phyloP scores from a whole-genome alignment of 805 yeast species.

The Blastobotrys mokoenaii region DNA sequence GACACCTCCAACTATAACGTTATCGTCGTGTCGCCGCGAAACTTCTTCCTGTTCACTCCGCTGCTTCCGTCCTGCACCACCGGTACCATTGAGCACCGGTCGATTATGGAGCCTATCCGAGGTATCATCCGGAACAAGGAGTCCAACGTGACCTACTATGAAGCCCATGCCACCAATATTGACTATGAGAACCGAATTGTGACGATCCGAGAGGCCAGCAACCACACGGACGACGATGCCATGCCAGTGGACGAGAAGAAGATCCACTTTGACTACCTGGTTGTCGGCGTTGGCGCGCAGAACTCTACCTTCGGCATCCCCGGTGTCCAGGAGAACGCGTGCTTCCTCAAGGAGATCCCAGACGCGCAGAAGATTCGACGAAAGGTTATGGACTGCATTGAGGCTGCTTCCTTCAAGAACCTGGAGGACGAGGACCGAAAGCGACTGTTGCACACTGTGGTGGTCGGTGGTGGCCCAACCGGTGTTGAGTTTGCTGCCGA shows the following conservation, averaged over 20 bases:
- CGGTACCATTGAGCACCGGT: slow-evolving; percentile 81
- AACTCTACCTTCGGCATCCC: slow-evolving; percentile 93
- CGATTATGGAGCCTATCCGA: slow-evolving; percentile 90
- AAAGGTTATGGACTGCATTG: slow-evolving; percentile 78
- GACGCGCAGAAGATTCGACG: slow-evolving; percentile 81
- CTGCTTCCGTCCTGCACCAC: slow-evolving; percentile 90
- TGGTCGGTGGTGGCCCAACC: slow-evolving; percentile 98
- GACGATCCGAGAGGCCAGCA: slow-evolving; percentile 37
- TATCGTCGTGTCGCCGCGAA: slow-evolving; percentile 85
- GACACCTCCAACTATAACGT: slow-evolving; percentile 86
- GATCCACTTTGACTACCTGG: slow-evolving; percentile 73
- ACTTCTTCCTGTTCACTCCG: slow-evolving; percentile 94
- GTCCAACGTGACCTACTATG: slow-evolving; percentile 73
- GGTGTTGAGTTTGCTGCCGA: slow-evolving; percentile 98
- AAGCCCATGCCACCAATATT: slow-evolving; percentile 82
- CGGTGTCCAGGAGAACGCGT: slow-evolving; percentile 79
- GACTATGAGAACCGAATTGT: slow-evolving; percentile 65
- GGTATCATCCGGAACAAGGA: slow-evolving; percentile 69
- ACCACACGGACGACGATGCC: slow-evolving; percentile 29
- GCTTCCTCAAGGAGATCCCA: slow-evolving; percentile 81
- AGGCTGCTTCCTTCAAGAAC: slow-evolving; percentile 74
- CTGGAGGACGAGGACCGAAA: slow-evolving; percentile 65
- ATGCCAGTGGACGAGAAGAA: slow-evolving; percentile 34
- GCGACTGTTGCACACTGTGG: slow-evolving; percentile 78
- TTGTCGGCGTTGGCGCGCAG: slow-evolving; percentile 91